Base-by-base conservation (phyloP, 169 alveolate genomes). In the Cryptosporidium ubiquitum region DNA sequence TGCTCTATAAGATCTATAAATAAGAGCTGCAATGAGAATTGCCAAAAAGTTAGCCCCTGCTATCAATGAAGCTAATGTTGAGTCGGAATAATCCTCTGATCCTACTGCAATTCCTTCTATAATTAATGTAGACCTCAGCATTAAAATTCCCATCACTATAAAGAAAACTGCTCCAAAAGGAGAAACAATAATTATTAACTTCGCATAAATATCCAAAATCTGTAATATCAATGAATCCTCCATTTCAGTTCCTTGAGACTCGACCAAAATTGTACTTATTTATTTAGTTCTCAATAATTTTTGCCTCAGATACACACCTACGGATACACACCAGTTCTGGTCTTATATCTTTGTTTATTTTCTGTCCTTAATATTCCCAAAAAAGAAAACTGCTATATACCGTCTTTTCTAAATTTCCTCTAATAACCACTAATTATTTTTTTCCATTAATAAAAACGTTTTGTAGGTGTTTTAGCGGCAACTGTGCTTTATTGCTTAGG, bases 91-190 rank as follows among this genome's bases (percentile, higher is more conserved):
- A 42, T 66, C 61, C 20, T 79, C 75, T n/a, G 79, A 40, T 4
- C 89, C 89, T 58, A 79, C 75, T n/a, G 44, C 23, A 61, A 79
- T 61, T 31, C 89, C 89, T 40, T 79, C 89, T 26, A 79, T 64
- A 42, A 79, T 79, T 18, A 79, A 44, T 14, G 75, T 64, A n/a
- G 89, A 79, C 55, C 89, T 58, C 31, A 79, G 66, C 89, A 79
- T 79, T n/a, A 79, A 52, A 37, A 64, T 29, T 23, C 89, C 89
- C 55, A 79, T 40, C 20, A 79, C 20, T 79, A 79, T 61, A 40
- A 79, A 64, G 68, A 79, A 79, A n/a, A 58, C n/a, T 1, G 89
- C 73, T 35, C 89, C 89, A 12, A 79, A 61, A 1, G 89, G 79
- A 29, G 89, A 79, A 61, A 64, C 58, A 16, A 73, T 55, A 18